A percentile compares a stretch with the other conserved stretches of the same genome.
Evolutionary conservation across 2,329 filamentous ascomycete genomes (phyloP).

Genomic region (Sporothrix phasma): DNA sequence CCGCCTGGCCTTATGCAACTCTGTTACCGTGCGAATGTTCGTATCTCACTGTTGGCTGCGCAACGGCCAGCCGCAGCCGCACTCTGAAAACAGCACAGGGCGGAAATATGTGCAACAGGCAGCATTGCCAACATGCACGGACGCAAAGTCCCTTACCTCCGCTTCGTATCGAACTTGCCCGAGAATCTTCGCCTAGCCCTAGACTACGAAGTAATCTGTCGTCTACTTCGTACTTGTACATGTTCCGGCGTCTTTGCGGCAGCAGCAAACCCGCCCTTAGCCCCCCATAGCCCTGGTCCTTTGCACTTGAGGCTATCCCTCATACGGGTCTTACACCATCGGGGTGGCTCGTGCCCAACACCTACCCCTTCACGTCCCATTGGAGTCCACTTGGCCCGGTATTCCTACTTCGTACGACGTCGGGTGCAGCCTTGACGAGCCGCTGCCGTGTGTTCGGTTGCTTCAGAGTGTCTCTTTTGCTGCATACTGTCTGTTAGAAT

Average conservation of each 20-base stretch:
- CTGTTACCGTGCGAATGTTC: background rate
- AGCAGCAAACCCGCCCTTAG: background rate
- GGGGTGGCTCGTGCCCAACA: constrained; percentile 4
- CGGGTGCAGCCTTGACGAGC: background rate
- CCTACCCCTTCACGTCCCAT: background rate
- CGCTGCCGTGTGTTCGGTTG: background rate
- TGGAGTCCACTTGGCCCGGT: background rate
- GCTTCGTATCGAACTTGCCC: too few relatives aligned
- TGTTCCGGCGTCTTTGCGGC: constrained; percentile 3
- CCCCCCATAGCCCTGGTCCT: background rate
- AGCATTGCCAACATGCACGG: too few relatives aligned
- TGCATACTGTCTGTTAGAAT: background rate
- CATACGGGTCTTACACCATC: background rate
- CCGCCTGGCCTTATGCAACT: background rate
- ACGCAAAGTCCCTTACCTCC: too few relatives aligned
- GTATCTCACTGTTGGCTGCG: background rate
- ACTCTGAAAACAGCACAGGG: background rate
- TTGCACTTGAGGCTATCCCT: background rate
- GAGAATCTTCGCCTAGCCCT: too few relatives aligned
- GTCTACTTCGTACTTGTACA: background rate
- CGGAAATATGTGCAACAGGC: too few relatives aligned
- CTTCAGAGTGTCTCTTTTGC: background rate
- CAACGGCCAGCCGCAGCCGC: background rate
- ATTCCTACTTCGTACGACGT: background rate
- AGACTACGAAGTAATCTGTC: too few relatives aligned